Percentiles rank a stretch among this genome's conserved stretches.
Evolutionary conservation across 768 basidiomycete genomes (phyloP).

Genomic region (Pleurotus tuoliensis): DNA sequence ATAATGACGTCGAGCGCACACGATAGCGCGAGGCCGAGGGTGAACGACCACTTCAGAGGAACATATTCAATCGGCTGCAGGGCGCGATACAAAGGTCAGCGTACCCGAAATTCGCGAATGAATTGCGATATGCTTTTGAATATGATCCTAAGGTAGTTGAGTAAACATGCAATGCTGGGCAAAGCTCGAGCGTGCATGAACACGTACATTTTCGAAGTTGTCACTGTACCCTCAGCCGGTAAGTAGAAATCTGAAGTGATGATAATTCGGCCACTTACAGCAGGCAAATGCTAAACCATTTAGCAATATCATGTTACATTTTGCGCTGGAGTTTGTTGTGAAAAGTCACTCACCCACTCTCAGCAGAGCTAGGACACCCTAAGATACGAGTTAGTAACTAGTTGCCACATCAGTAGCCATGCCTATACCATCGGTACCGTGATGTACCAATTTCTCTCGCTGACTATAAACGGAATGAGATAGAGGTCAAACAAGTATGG

Average conservation of each 20-base stretch:
- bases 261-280: slow-evolving; percentile 16
- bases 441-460: slow-evolving; percentile 29
- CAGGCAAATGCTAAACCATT: slow-evolving; percentile 19
- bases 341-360: slow-evolving; percentile 21
- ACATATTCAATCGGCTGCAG: neutral
- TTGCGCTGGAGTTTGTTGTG: neutral
- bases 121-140: slow-evolving; percentile 15
- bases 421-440: slow-evolving; percentile 27
- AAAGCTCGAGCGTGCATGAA: neutral
- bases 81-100: neutral
- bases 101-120: slow-evolving; percentile 14
- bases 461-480: slow-evolving; percentile 21
- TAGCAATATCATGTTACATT: neutral
- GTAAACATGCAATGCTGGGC: neutral
- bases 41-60: slow-evolving; percentile 46
- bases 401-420: neutral
- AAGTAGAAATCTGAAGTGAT: neutral
- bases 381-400: neutral
- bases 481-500: neutral
- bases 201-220: slow-evolving; percentile 27
- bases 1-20: slow-evolving; percentile 47
- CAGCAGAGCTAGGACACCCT: slow-evolving; percentile 22
- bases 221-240: slow-evolving; percentile 13
- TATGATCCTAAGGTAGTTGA: slow-evolving; percentile 17
- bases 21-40: slow-evolving; percentile 47